Conservation (phyloP, 305 asterid genomes). For the Solanum hybrid region DNA sequence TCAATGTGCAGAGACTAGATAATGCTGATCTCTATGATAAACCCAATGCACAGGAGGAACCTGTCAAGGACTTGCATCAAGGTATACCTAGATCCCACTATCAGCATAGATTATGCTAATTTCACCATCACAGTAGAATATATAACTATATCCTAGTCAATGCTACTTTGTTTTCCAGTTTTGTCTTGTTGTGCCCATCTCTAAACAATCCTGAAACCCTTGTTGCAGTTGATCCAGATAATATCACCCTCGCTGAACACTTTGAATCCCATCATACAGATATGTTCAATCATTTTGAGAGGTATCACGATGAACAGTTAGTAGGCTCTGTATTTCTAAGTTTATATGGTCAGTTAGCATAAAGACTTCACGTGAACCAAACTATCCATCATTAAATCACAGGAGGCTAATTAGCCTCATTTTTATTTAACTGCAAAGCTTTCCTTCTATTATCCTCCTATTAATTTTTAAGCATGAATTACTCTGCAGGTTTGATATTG, state of each 20-base stretch:
- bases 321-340: not conserved
- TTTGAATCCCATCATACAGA: conserved; percentile 37
- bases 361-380: not conserved
- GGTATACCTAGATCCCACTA: conserved; percentile 34
- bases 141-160: not conserved
- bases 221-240: conserved; percentile 55
- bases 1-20: conserved; percentile 58
- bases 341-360: not conserved
- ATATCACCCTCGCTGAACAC: conserved; percentile 59
- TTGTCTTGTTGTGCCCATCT: conserved; percentile 1
- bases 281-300: conserved; percentile 59
- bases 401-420: not conserved
- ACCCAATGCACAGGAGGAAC: conserved; percentile 29
- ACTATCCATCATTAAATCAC: conserved; percentile 7
- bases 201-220: conserved; percentile 7
- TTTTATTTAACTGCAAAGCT: not conserved
- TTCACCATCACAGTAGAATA: not conserved
- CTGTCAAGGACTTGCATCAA: conserved; percentile 55
- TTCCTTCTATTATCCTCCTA: not conserved
- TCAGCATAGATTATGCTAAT: not conserved
- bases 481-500: conserved; percentile 69
- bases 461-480: conserved; percentile 7
- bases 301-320: conserved; percentile 28
- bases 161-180: conserved; percentile 3
- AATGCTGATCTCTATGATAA: conserved; percentile 39